These are phyloP conservation scores for Nakazawaea ishiwadae DNA, from an alignment of 805 yeast species.

Conservation along the genomic window DNA sequence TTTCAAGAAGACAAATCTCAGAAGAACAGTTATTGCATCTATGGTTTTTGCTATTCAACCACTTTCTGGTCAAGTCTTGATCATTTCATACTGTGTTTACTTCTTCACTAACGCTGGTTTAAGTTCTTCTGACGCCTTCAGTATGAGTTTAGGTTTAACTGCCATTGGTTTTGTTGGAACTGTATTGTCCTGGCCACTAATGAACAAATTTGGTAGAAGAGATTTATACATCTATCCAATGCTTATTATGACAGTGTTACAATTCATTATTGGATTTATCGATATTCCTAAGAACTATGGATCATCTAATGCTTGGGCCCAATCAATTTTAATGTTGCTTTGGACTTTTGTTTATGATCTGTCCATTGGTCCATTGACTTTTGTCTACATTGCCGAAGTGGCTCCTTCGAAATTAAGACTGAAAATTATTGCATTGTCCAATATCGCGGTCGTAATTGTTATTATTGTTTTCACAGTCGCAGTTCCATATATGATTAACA, in stretches of 20 bases:
- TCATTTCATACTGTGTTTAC: slow-evolving; percentile 46
- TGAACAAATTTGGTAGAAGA: slow-evolving; percentile 36
- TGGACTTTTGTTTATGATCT: too few relatives aligned
- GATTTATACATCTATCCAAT: slow-evolving; percentile 35
- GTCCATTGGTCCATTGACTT: too few relatives aligned
- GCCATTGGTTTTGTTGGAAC: slow-evolving; percentile 42
- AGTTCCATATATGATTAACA: too few relatives aligned
- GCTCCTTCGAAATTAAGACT: too few relatives aligned
- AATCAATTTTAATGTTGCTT: too few relatives aligned
- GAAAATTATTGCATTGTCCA: too few relatives aligned
- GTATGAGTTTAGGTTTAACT: slow-evolving; percentile 41
- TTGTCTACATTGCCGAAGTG: too few relatives aligned
- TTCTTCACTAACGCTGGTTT: slow-evolving; percentile 48
- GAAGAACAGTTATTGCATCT: slow-evolving; percentile 49
- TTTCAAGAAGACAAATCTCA: slow-evolving; percentile 38
- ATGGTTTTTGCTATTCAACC: slow-evolving; percentile 42
- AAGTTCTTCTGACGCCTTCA: slow-evolving; percentile 35
- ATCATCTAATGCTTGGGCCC: slow-evolving; percentile 9
- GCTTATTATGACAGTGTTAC: slow-evolving; percentile 21
- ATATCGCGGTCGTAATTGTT: too few relatives aligned
- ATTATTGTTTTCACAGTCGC: too few relatives aligned
- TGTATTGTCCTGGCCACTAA: slow-evolving; percentile 35
- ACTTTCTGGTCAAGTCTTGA: slow-evolving; percentile 38
- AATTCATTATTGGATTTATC: slow-evolving; percentile 35
- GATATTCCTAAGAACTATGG: too few relatives aligned